Percentiles rank a stretch among this genome's conserved stretches.
Conservation (phyloP, 352 stramenopile species). For the Phytophthora nicotianae region DNA sequence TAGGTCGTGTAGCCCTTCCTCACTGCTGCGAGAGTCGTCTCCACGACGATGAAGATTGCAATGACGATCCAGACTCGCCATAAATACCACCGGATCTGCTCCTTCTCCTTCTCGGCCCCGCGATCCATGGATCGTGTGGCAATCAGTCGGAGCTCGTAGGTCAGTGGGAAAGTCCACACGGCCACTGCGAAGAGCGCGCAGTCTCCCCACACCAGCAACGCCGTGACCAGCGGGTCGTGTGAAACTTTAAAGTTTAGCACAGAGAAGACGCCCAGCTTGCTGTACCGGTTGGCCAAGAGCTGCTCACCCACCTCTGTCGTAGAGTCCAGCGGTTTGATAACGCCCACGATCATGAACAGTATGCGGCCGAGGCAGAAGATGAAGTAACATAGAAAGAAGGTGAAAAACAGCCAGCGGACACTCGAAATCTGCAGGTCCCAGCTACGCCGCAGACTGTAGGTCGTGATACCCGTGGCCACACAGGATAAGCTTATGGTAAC, state of each 20-base stretch:
- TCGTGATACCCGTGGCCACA: conserved; percentile 46
- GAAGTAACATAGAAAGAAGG: conserved; percentile 58
- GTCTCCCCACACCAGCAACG: conserved; percentile 43
- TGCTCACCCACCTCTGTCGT: conserved; percentile 12
- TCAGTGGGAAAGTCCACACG: conserved; percentile 51
- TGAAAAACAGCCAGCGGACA: conserved; percentile 67
- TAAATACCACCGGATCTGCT: conserved; percentile 43
- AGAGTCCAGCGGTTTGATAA: conserved; percentile 24
- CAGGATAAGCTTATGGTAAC: conserved; percentile 36
- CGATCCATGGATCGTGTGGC: conserved; percentile 55
- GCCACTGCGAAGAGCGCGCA: conserved; percentile 46
- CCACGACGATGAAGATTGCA: conserved; percentile 30
- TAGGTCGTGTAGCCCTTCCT: conserved; percentile 51
- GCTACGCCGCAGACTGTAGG: conserved; percentile 39
- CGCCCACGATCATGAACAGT: conserved; percentile 45
- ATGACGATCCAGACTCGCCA: conserved; percentile 40
- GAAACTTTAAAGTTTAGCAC: conserved; percentile 49
- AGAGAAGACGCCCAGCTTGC: conserved; percentile 42
- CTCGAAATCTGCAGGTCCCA: conserved; percentile 60
- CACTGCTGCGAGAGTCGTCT: conserved; percentile 35
- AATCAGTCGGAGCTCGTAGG: conserved; percentile 49
- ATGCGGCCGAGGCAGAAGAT: conserved; percentile 37
- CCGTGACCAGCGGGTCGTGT: conserved; percentile 30
- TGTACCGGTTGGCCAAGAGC: conserved; percentile 30
- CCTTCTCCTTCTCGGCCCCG: conserved; percentile 45